These are phyloP conservation scores for Hippophae tibetana DNA, from an alignment of 306 rosid genomes.

Conservation along the genomic window DNA sequence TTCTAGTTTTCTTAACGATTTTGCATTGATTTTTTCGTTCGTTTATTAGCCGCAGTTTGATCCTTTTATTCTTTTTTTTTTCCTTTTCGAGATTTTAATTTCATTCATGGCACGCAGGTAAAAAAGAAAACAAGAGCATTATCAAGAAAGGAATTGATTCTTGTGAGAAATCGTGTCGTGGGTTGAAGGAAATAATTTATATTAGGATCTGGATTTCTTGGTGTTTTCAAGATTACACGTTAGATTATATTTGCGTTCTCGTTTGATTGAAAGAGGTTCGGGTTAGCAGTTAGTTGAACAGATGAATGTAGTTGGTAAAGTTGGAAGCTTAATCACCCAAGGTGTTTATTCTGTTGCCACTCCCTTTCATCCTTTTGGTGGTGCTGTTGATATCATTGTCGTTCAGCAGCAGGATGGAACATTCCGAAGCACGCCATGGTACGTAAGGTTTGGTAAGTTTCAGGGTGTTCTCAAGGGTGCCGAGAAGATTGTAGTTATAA, in stretches of 20 bases:
- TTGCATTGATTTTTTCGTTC: not conserved
- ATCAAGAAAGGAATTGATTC: conserved; percentile 16
- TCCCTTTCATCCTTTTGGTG: conserved; percentile 97
- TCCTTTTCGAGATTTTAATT: not conserved
- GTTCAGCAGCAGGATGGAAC: conserved; percentile 96
- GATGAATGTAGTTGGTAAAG: conserved; percentile 87
- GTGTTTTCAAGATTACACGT: conserved; percentile 19
- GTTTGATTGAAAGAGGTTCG: conserved; percentile 24
- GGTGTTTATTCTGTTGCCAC: conserved; percentile 94
- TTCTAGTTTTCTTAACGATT: conserved; percentile 3
- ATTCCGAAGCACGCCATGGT: conserved; percentile 88
- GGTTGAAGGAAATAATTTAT: conserved; percentile 22
- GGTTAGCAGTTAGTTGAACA: conserved; percentile 14
- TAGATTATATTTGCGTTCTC: conserved; percentile 18
- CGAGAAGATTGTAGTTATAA: conserved; percentile 63
- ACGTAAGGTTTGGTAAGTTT: conserved; percentile 90
- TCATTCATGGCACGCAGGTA: conserved; percentile 29
- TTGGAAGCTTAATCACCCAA: conserved; percentile 75
- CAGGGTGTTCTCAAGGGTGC: conserved; percentile 93
- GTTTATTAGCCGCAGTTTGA: conserved; percentile 1
- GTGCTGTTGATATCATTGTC: conserved; percentile 92
- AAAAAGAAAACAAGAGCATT: conserved; percentile 18
- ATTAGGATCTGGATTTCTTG: conserved; percentile 3
- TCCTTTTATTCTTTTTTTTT: conserved; percentile 5
- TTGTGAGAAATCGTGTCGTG: conserved; percentile 7